phyloP scores from a whole-genome alignment of 2,329 filamentous ascomycete species.

The Aspergillus sp. region DNA sequence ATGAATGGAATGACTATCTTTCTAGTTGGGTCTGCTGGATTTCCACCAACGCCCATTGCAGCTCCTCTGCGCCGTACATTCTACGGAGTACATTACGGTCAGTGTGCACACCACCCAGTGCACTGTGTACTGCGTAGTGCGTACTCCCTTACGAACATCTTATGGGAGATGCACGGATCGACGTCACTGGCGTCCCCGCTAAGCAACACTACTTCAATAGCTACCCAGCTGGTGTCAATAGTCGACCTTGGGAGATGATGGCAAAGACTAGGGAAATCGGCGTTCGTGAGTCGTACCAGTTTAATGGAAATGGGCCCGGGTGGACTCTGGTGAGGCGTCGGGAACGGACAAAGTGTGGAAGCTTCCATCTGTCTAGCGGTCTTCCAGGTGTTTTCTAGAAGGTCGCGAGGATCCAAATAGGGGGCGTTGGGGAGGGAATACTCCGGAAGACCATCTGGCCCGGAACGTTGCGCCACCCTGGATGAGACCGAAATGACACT shows the following conservation, averaged over 20 bases:
- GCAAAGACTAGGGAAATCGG: not conserved
- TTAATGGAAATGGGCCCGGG: too few relatives aligned
- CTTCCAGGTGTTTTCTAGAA: conserved; percentile 41
- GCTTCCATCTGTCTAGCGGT: conserved; percentile 22
- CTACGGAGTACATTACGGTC: too few relatives aligned
- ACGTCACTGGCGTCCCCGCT: conserved; percentile 16
- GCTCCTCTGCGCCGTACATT: too few relatives aligned
- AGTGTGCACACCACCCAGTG: too few relatives aligned
- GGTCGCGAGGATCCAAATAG: conserved; percentile 5
- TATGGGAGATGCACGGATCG: conserved; percentile 12
- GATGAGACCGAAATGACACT: not conserved
- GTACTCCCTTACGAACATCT: too few relatives aligned
- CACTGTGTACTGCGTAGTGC: too few relatives aligned
- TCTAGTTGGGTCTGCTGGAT: not conserved
- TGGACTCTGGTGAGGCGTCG: not conserved
- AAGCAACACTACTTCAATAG: conserved; percentile 20
- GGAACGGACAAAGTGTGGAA: conserved; percentile 19
- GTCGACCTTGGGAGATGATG: conserved; percentile 1
- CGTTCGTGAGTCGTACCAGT: not conserved
- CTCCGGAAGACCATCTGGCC: not conserved
- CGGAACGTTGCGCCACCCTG: conserved; percentile 14
- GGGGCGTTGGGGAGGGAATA: not conserved
- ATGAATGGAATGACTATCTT: not conserved
- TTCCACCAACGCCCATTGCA: not conserved
- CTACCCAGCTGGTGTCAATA: conserved; percentile 15